Evolutionary conservation across 1,284 basidiomycete genomes (phyloP), one percentile per base, ranked within the genome.

Genomic region (Leucocoprinus gongylophorus): DNA sequence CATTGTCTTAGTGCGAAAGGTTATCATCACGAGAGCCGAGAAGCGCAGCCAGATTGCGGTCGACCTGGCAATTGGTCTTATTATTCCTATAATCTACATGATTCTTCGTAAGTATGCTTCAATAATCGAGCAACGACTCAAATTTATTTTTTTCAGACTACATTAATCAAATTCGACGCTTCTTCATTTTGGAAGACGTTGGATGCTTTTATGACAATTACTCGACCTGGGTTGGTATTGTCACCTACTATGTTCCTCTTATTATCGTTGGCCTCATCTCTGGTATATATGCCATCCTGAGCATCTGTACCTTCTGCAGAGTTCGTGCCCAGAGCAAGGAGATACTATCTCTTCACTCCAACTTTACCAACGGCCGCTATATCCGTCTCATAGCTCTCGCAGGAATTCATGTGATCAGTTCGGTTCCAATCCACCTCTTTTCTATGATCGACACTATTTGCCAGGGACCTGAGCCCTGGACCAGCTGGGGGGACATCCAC

Each of bases 331-430:
- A 73, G 49, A 72, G 72, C 62, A 68, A 68, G 37, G 61, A 69
- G 49, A 51, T 73, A 10, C 62, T 74, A 10, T 68, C 71, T 10
- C 55, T 50, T 48, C 63, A 68, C 55, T 61, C 53, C 51, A 71
- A 69, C 47, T 61, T 75, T 26, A 71, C 56, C 48, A 44, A 64
- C 12, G 66, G 64, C 54, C 75, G 73, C 12, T 83, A 85, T 62
- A 58, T 85, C 57, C 82, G 85, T 5, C 71, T 88, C 8, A 80
- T 88, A 72, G 67, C 71, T 7, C 69, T 88, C 7, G 74, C 79
- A 4, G 59, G 59, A 20, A 52, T 69, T 2, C 81, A 83, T 29
- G 64, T 79, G 37, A 12, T 69, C 5, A 82, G 46, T 12, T 66
- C 51, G 73, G 76, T 54, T 23, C 52, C 2, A 39, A 54, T 8